Percentiles rank a stretch among this genome's conserved stretches.
phyloP scores from a whole-genome alignment of 305 asterid genomes.

The Rubia balearica region DNA sequence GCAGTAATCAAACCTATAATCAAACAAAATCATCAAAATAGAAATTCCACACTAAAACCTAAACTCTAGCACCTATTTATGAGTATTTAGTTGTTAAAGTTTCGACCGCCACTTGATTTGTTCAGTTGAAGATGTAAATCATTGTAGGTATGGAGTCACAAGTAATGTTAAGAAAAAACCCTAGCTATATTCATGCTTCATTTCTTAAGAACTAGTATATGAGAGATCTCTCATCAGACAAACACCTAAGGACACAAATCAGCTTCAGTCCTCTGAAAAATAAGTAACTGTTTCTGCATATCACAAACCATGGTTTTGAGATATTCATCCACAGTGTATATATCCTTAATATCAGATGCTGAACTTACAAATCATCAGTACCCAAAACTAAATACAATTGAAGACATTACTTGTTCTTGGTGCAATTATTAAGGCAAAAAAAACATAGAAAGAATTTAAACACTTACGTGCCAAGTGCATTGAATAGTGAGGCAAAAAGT shows the following conservation, averaged over 20 bases:
- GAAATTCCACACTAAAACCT: too few species aligned
- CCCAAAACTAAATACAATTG: neutral
- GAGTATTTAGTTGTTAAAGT: too few species aligned
- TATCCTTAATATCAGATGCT: neutral
- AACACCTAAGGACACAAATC: conserved; percentile 39
- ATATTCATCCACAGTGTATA: neutral
- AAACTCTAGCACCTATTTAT: too few species aligned
- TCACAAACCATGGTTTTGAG: neutral
- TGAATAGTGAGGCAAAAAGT: conserved; percentile 48
- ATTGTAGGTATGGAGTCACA: too few species aligned
- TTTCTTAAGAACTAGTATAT: conserved; percentile 11
- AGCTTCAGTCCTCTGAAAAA: neutral
- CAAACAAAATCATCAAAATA: too few species aligned
- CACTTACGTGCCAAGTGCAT: conserved; percentile 46
- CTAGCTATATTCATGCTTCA: too few species aligned
- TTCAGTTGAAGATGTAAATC: too few species aligned
- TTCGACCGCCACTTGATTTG: too few species aligned
- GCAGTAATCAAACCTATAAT: too few species aligned
- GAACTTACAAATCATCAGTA: neutral
- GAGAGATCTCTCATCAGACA: conserved; percentile 74
- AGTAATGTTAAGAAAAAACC: too few species aligned
- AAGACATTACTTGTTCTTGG: neutral
- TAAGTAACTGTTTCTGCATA: neutral
- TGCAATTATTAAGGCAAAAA: conserved; percentile 6
- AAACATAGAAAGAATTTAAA: conserved; percentile 13